Evolutionary conservation across 305 asterid species (phyloP).

Genomic region (Nicotiana rustica): DNA sequence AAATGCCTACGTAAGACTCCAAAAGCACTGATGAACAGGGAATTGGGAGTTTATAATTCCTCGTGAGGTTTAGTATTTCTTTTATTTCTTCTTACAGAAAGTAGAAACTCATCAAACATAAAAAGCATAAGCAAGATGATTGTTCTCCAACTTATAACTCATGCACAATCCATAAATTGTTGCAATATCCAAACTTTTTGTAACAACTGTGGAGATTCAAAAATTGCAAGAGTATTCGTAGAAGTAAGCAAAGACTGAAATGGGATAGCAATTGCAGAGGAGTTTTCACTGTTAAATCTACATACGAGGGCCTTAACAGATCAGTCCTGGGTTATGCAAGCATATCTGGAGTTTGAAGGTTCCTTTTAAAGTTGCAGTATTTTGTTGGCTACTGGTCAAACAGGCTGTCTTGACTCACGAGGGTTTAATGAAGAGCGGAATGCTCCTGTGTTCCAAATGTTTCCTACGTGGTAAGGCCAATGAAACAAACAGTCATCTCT

Average conservation of each 20-base stretch:
- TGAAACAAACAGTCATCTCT: no score
- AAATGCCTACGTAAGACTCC: background rate
- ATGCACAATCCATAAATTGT: background rate
- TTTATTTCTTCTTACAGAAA: background rate
- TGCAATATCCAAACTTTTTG: background rate
- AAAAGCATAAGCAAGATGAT: background rate
- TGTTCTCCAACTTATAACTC: background rate
- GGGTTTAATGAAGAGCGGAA: no score
- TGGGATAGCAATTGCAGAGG: no score
- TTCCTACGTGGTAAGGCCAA: no score
- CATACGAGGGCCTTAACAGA: no score
- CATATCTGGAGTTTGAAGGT: no score
- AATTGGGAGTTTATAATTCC: background rate
- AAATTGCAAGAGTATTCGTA: background rate
- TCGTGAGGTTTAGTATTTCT: background rate
- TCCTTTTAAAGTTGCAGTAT: no score
- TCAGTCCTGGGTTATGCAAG: no score
- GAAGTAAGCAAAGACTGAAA: background rate
- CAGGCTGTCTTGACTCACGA: no score
- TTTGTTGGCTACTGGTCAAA: no score
- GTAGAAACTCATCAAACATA: background rate
- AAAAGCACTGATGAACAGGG: background rate
- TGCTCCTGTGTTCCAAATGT: no score
- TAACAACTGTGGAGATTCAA: background rate
- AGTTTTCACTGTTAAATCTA: no score